Evolutionary conservation across 106 monocot species (phyloP).

Genomic region (Vanilla planifolia): DNA sequence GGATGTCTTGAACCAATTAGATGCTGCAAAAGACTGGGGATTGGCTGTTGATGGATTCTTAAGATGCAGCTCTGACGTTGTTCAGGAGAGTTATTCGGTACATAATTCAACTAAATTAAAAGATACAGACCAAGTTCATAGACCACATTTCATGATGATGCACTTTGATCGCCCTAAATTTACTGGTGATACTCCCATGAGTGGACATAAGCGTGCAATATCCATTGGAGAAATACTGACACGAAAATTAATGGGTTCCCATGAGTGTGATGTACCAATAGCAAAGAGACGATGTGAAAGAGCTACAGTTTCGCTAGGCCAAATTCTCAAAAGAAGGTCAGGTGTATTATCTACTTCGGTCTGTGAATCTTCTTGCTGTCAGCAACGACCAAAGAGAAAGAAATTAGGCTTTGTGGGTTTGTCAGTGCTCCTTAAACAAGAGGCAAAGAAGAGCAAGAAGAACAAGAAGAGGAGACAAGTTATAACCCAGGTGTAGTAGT

Average conservation of each 20-base stretch:
- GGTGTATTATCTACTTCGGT: background rate
- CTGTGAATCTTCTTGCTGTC: background rate
- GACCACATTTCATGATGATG: conserved; percentile 30
- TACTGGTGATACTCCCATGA: conserved; percentile 19
- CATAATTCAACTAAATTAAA: conserved; percentile 51
- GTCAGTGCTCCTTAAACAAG: background rate
- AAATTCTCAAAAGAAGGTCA: background rate
- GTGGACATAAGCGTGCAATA: conserved; percentile 32
- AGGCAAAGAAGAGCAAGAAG: background rate
- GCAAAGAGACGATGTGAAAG: background rate
- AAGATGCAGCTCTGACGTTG: conserved; percentile 59
- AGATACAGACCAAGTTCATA: conserved; percentile 20
- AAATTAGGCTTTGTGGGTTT: background rate
- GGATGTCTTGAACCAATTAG: conserved; percentile 50
- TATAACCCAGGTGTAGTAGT: too few species aligned
- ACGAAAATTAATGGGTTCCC: conserved; percentile 51
- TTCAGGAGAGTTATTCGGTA: conserved; percentile 31
- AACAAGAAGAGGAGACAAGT: background rate
- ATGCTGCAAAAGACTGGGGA: conserved; percentile 54
- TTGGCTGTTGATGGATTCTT: conserved; percentile 58
- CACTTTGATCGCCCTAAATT: conserved; percentile 21
- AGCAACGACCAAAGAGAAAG: background rate
- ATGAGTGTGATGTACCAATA: conserved; percentile 19
- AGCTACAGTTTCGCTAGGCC: background rate
- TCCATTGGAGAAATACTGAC: conserved; percentile 87